Evolutionary conservation across 139 green algal genomes (phyloP), one percentile per base, ranked within the genome.

Genomic region (Haematococcus lacustris): DNA sequence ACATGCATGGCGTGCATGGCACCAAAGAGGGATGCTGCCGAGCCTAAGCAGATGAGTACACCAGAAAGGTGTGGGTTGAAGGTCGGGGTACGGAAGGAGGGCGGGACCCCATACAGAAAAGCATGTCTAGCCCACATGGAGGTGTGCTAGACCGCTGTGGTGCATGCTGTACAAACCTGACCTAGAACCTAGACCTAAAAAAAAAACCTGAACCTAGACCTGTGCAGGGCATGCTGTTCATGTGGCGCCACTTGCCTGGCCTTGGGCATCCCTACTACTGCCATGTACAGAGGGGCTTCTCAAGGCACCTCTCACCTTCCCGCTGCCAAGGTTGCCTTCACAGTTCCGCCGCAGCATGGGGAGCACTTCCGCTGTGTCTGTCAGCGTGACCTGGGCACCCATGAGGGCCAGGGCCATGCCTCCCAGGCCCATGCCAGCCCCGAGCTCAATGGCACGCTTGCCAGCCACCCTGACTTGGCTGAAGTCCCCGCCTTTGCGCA

Each of bases 371-470:
- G 40, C 66, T 3, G 85, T 78, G 73, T 97, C 78, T 21, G 78
- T 84, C 37, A 96, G 75, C 39, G 87, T 69, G 13, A 94, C 86
- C 69, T 25, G 77, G 82, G 32, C 93, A 88, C 37, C 90, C 78
- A 41, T 41, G 38, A 88, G 35, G 13, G 85, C 78, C 43, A 83
- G 34, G 0, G 80, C 79, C 69, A 91, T 75, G 9, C 87, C 87
- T 1, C 71, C 81, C 25, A 71, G 39, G 32, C 92, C 91, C 79
- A 94, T 93, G 70, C 92, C 92, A 4, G 92, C 82, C 0, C 93
- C 93, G 61, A 97, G 80, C 80, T 97, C 93, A 33, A 97, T 80
- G 3, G 69, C 80, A 1, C 79, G 74, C 79, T 91, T 96, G 65
- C 85, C 84, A 3, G 73, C 79, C 3, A 94, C 51, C 60, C 86